phyloP scores from a whole-genome alignment of 345 rosid genomes.

The Sonneratia caseolaris region DNA sequence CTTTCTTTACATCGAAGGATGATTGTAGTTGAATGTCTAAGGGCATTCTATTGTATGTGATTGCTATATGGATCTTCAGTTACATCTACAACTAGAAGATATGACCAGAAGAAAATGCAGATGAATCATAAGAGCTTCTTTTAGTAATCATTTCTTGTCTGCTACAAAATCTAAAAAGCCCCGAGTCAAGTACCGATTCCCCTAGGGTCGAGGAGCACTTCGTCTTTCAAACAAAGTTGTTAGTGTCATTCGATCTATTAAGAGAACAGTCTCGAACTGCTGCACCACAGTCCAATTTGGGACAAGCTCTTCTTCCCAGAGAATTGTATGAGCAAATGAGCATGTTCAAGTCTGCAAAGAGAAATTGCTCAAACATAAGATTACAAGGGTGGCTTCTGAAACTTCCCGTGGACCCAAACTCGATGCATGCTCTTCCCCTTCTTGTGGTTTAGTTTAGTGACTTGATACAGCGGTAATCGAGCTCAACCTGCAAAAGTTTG shows the following conservation, averaged over 20 bases:
- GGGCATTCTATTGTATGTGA: not conserved
- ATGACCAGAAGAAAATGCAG: not conserved
- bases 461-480: conserved; percentile 71
- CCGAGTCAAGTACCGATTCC: not conserved
- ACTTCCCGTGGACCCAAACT: conserved; percentile 95
- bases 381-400: conserved; percentile 57
- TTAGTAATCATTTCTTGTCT: not conserved
- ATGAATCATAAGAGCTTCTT: not conserved
- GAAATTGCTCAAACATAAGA: not conserved
- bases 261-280: not conserved
- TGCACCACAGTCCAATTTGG: not conserved
- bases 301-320: not conserved
- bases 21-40: not conserved
- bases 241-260: not conserved
- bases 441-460: conserved; percentile 58
- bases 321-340: not conserved
- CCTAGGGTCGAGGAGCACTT: not conserved
- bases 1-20: not conserved
- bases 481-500: conserved; percentile 50
- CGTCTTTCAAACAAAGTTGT: not conserved
- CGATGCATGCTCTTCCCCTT: conserved; percentile 65
- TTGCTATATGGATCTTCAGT: not conserved
- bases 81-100: too few species aligned
- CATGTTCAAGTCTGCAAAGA: not conserved
- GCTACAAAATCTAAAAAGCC: not conserved